phyloP scores from a whole-genome alignment of 257 asterid species.

The Nicotiana tomentosiformis region DNA sequence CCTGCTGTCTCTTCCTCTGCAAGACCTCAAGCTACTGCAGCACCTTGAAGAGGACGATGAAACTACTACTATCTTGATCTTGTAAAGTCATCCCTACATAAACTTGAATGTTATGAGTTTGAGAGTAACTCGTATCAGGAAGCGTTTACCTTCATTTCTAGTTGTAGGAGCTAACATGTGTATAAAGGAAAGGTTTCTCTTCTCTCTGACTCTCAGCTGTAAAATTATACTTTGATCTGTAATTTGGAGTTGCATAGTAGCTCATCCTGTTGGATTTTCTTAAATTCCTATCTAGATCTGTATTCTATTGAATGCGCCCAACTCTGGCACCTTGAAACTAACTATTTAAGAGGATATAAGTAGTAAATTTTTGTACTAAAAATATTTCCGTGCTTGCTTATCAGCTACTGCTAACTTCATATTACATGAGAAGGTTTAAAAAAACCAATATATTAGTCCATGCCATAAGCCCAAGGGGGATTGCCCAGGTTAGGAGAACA shows the following conservation, averaged over 20 bases:
- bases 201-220: background rate
- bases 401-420: background rate
- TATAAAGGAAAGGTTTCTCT: background rate
- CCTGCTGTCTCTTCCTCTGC: conserved; percentile 2
- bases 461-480: background rate
- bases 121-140: background rate
- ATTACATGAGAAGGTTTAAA: background rate
- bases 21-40: background rate
- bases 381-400: background rate
- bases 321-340: background rate
- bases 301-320: background rate
- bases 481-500: background rate
- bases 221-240: background rate
- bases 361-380: background rate
- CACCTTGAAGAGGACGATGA: background rate
- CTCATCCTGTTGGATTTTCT: background rate
- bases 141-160: background rate
- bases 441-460: background rate
- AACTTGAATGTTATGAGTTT: background rate
- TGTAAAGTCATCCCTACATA: background rate
- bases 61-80: background rate
- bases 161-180: conserved; percentile 2
- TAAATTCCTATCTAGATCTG: background rate
- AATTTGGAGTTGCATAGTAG: background rate
- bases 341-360: background rate